These are phyloP conservation scores for Penicillium glabrum DNA, from an alignment of 2,329 filamentous ascomycete genomes.

Conservation along the genomic window DNA sequence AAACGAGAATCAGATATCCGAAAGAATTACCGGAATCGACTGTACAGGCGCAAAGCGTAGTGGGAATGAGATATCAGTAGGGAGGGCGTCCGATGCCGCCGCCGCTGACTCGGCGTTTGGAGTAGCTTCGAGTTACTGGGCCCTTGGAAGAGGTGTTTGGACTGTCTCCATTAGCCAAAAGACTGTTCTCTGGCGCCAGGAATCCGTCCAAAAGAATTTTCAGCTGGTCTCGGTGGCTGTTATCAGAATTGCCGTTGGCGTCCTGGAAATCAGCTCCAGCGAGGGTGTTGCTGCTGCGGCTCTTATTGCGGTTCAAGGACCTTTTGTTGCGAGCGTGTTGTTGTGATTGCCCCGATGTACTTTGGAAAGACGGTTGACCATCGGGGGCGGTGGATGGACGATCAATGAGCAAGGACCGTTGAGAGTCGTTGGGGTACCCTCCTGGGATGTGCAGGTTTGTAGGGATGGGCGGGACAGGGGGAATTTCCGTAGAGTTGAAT, in stretches of 20 bases:
- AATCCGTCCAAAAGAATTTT: slow-evolving; percentile 39
- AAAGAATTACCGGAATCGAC: slow-evolving; percentile 6
- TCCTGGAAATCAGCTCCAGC: slow-evolving; percentile 8
- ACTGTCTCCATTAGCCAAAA: slow-evolving; percentile 17
- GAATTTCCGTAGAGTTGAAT: slow-evolving; percentile 35
- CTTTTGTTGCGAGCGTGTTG: slow-evolving; percentile 21
- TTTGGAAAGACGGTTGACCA: slow-evolving; percentile 19
- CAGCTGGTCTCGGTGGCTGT: slow-evolving; percentile 31
- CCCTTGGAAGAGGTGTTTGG: slow-evolving; percentile 13
- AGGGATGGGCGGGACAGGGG: slow-evolving; percentile 49
- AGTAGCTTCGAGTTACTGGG: slow-evolving; percentile 7
- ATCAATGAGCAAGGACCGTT: slow-evolving; percentile 30
- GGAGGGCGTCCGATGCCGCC: slow-evolving; percentile 35
- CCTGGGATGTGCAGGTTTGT: slow-evolving; percentile 41
- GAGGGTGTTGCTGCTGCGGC: slow-evolving; percentile 33
- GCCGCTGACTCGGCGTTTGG: slow-evolving; percentile 24
- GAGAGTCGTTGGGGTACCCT: slow-evolving; percentile 42
- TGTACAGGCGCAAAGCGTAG: slow-evolving; percentile 11
- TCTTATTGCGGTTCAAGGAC: slow-evolving; percentile 35
- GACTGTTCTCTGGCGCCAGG: slow-evolving; percentile 26
- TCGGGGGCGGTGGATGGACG: slow-evolving; percentile 36
- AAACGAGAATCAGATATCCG: slow-evolving; percentile 3
- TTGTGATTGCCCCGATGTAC: slow-evolving; percentile 13
- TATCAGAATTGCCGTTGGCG: slow-evolving; percentile 14
- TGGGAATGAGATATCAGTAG: slow-evolving; percentile 24